phyloP scores from a whole-genome alignment of 352 stramenopile genomes.

The Pilasporangium apinafurcum region DNA sequence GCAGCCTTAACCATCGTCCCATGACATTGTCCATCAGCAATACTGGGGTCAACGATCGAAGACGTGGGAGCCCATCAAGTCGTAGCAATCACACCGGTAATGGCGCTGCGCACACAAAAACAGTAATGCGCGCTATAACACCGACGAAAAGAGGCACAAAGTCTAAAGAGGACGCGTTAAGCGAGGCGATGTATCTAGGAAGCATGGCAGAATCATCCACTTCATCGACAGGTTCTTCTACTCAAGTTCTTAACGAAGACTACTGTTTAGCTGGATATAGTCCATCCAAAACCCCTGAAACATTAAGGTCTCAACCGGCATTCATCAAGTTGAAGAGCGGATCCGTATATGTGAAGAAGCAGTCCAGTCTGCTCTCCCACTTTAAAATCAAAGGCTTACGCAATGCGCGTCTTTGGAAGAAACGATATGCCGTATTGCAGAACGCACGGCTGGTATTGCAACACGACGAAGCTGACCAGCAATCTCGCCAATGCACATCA shows the following conservation, averaged over 20 bases:
- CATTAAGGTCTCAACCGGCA: slow-evolving; percentile 16
- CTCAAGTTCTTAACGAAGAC: slow-evolving; percentile 5
- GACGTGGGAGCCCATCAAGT: slow-evolving; percentile 11
- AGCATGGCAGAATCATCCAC: background rate
- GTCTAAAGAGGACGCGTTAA: slow-evolving; percentile 1
- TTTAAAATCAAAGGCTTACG: slow-evolving; percentile 56
- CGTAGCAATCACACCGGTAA: slow-evolving; percentile 5
- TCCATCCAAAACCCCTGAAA: slow-evolving; percentile 1
- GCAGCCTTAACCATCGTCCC: slow-evolving; percentile 38
- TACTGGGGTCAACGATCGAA: background rate
- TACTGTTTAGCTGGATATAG: no score
- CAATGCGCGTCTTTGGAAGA: slow-evolving; percentile 71
- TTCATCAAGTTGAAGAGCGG: slow-evolving; percentile 62
- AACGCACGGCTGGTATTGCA: slow-evolving; percentile 60
- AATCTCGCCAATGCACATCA: slow-evolving; percentile 41
- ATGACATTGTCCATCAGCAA: slow-evolving; percentile 25
- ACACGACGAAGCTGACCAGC: slow-evolving; percentile 45
- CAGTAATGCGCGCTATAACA: slow-evolving; percentile 7
- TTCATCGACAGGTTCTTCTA: slow-evolving; percentile 22
- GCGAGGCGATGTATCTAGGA: background rate
- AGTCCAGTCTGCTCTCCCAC: slow-evolving; percentile 69
- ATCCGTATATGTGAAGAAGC: slow-evolving; percentile 74
- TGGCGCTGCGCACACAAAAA: no score
- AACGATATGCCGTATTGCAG: slow-evolving; percentile 73
- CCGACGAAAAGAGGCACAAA: slow-evolving; percentile 3